phyloP scores from a whole-genome alignment of 768 basidiomycete species.

The Collybia mongolica region DNA sequence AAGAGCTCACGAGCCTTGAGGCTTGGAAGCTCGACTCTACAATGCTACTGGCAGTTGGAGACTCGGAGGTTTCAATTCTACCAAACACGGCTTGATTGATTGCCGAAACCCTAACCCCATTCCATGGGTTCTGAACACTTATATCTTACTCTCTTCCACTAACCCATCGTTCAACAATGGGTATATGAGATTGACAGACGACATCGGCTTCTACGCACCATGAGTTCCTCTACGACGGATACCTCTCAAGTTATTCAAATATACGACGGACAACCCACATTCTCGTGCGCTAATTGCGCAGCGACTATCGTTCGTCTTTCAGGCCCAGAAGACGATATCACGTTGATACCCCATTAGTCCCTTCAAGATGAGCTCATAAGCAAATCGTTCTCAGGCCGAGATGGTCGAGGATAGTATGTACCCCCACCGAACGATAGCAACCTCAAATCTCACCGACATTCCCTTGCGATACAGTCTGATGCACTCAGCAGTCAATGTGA shows the following conservation, averaged over 20 bases:
- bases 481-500: conserved; percentile 76
- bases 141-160: background rate
- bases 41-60: too few species aligned
- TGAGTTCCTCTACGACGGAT: too few species aligned
- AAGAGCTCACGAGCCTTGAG: background rate
- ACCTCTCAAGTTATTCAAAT: conserved; percentile 52
- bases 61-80: background rate
- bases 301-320: conserved; percentile 58
- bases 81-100: background rate
- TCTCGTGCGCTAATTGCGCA: conserved; percentile 67
- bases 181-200: too few species aligned
- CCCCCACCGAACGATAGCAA: background rate
- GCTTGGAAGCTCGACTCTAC: too few species aligned
- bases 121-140: conserved; percentile 5
- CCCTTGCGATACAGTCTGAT: conserved; percentile 50
- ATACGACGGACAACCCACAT: conserved; percentile 67
- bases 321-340: background rate
- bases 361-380: conserved; percentile 85
- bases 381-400: conserved; percentile 81
- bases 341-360: conserved; percentile 40
- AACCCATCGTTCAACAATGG: too few species aligned
- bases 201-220: too few species aligned
- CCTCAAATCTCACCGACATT: background rate
- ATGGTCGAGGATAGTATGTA: conserved; percentile 78
- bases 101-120: conserved; percentile 21